Base-by-base conservation (phyloP, 176 grass and related monocot species). In the Triticum monococcum region DNA sequence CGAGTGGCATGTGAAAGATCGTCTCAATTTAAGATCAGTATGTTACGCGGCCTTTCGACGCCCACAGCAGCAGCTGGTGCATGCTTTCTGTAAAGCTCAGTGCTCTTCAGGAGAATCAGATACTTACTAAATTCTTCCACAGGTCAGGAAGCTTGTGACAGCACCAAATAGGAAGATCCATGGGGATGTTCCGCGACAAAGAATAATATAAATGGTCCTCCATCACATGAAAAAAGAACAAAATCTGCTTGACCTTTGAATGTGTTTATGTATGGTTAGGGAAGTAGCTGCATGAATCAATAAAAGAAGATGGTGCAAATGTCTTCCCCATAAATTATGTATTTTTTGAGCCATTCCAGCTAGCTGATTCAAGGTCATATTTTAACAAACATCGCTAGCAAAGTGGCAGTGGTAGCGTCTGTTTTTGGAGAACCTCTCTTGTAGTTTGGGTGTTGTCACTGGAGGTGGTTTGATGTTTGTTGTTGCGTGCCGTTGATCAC, bases 81-180 rank as follows among this genome's bases (percentile, higher is more conserved):
- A 24, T 77, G 43, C 63, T 45, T 81, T 77, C 50, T 91, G 30
- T 22, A 87, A 86, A 84, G 79, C 20, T 48, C 37, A 87, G 37
- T 59, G 64, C 43, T 85, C 22, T 50, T 8, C 23, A 52, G 17
- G 66, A 37, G 83, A 89, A 92, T 79, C 35, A 80, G 70, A 87
- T 87, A 80, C 88, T 43, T 69, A 70, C 25, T 52, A 50, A 69
- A 75, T 89, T 89, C 84, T 86, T 75, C 84, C 60, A 83, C 59
- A 9, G 36, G 45, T 56, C 74, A 77, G 26, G 30, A 23, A 36
- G 71, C 64, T 85, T 80, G 30, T 43, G 69, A 86, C 22, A 69
- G 84, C 87, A 80, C 33, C 81, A 84, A 87, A 92, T 80, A 60
- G 76, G 91, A 80, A 92, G 83, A 89, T 89, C 90, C 90, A 89